A percentile compares a stretch with the other conserved stretches of the same genome.
Conservation (phyloP, 78 protist genomes). For the Dictyostelium intermedium region DNA sequence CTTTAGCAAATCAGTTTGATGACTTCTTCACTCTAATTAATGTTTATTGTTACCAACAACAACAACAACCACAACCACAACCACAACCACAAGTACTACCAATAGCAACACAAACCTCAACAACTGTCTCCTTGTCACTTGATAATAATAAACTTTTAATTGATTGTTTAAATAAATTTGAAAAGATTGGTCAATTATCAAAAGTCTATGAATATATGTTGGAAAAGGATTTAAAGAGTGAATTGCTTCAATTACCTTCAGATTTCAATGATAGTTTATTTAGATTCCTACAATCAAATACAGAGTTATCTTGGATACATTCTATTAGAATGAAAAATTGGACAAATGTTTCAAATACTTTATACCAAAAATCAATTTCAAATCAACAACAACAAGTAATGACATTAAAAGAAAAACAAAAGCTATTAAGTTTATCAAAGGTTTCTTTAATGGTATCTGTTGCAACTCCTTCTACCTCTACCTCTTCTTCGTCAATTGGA, state of each 20-base stretch:
- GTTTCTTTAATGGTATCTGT: not conserved
- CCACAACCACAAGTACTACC: not conserved
- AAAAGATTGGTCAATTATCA: not conserved
- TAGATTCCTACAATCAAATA: conserved; percentile 2
- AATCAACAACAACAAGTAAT: not conserved
- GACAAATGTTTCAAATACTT: not conserved
- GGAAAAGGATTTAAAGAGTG: not conserved
- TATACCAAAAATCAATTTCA: not conserved
- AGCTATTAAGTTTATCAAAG: conserved; percentile 1
- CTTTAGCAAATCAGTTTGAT: conserved; percentile 28
- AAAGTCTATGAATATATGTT: conserved; percentile 36
- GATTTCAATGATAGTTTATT: conserved; percentile 7
- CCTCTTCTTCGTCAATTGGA: too few species aligned
- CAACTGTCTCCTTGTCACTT: not conserved
- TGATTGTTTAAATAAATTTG: not conserved
- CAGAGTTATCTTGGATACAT: conserved; percentile 26
- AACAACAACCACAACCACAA: not conserved
- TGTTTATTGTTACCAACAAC: conserved; percentile 4
- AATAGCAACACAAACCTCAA: not conserved
- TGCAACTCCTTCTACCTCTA: not conserved
- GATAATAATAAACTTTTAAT: not conserved
- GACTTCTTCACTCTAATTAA: conserved; percentile 17
- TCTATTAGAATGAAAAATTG: conserved; percentile 3
- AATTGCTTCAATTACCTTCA: conserved; percentile 32
- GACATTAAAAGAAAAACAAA: conserved; percentile 17